phyloP scores from a whole-genome alignment of 2,329 filamentous ascomycete genomes.

The Claviceps africana region DNA sequence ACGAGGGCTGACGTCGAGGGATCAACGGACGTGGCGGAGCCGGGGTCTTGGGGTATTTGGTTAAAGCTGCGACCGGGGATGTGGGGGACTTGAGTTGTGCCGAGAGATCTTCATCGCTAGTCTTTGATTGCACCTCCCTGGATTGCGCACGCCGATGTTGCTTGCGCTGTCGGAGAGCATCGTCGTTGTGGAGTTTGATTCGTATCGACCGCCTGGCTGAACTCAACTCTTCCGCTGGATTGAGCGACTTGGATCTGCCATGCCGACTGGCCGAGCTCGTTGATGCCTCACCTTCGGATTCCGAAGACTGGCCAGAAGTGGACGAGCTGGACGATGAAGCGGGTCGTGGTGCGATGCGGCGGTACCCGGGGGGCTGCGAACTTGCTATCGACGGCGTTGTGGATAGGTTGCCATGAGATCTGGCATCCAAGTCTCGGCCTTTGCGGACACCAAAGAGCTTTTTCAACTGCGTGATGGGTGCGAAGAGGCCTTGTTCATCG shows the following conservation, averaged over 20 bases:
- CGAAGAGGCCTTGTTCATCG: constrained; percentile 65
- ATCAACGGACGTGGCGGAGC: constrained; percentile 82
- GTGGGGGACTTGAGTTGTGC: constrained; percentile 88
- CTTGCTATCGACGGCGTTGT: constrained; percentile 1
- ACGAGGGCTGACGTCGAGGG: constrained; percentile 78
- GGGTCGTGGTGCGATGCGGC: constrained; percentile 14
- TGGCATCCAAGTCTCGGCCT: constrained; percentile 19
- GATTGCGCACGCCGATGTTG: constrained; percentile 49
- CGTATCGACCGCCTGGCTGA: constrained; percentile 68
- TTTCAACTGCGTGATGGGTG: constrained; percentile 59
- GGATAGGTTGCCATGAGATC: not conserved
- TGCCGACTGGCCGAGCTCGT: constrained; percentile 29
- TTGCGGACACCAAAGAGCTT: constrained; percentile 42
- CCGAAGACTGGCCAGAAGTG: constrained; percentile 55
- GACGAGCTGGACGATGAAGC: constrained; percentile 24
- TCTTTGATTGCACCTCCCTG: constrained; percentile 28
- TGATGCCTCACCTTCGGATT: constrained; percentile 49
- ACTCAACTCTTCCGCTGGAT: constrained; percentile 45
- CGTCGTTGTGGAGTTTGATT: constrained; percentile 79
- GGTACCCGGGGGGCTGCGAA: constrained; percentile 14
- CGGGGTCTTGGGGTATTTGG: constrained; percentile 80
- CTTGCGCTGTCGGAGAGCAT: constrained; percentile 58
- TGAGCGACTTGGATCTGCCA: constrained; percentile 48
- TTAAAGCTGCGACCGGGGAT: constrained; percentile 63
- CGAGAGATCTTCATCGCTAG: constrained; percentile 41